phyloP scores from a whole-genome alignment of 1,284 basidiomycete species.

The Pseudozyma sp. region DNA sequence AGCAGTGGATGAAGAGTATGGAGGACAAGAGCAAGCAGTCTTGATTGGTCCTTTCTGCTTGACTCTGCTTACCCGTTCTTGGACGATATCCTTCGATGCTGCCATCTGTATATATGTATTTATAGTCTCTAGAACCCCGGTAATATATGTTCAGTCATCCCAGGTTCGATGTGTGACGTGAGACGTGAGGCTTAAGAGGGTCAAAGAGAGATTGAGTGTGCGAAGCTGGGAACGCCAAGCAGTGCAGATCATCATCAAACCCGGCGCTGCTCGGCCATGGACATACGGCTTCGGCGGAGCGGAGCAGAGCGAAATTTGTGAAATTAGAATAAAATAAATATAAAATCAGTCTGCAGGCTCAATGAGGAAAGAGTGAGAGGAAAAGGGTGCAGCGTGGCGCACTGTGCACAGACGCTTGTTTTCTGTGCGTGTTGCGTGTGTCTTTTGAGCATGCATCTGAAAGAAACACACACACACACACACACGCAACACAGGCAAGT shows the following conservation, averaged over 20 bases:
- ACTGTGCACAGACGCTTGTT: conserved; percentile 5
- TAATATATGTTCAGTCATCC: background rate
- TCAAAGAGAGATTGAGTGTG: background rate
- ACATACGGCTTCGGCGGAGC: too few relatives aligned
- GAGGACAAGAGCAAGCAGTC: conserved; percentile 13
- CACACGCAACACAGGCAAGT: background rate
- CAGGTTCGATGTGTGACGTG: too few relatives aligned
- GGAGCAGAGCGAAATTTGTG: too few relatives aligned
- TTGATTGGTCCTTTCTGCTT: conserved; percentile 1
- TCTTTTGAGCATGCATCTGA: conserved; percentile 1
- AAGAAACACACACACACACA: conserved; percentile 7
- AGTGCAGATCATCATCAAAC: too few relatives aligned
- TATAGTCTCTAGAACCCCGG: background rate
- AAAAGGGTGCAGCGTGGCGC: too few relatives aligned
- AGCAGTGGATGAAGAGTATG: conserved; percentile 40
- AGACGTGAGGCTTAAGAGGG: background rate
- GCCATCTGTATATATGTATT: background rate
- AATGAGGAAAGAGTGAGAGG: too few relatives aligned
- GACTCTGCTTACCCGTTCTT: background rate
- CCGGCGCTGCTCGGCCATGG: too few relatives aligned
- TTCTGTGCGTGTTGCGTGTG: background rate
- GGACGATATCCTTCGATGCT: background rate
- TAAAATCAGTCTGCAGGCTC: too few relatives aligned
- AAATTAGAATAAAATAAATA: too few relatives aligned
- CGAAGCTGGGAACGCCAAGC: too few relatives aligned